These are phyloP conservation scores for Aegilops sharonensis DNA, from an alignment of 176 grass and related monocot species.

Conservation along the genomic window DNA sequence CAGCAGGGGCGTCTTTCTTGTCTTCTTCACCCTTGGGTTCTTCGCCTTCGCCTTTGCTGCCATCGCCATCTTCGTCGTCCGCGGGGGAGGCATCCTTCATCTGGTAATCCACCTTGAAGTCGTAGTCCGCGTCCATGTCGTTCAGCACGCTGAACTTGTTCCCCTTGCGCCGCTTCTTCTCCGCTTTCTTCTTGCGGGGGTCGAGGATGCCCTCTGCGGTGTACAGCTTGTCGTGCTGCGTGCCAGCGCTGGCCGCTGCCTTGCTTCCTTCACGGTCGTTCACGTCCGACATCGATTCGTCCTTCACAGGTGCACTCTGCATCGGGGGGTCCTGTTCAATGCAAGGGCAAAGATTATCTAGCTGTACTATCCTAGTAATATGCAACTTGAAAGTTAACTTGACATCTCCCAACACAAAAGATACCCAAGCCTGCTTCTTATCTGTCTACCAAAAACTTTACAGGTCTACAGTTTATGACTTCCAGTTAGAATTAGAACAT, in stretches of 20 bases:
- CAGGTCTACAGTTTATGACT: neutral
- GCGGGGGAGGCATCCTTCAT: slow-evolving; percentile 38
- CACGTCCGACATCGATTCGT: slow-evolving; percentile 51
- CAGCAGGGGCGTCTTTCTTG: too few relatives aligned
- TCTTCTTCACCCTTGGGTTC: too few relatives aligned
- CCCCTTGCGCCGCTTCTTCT: slow-evolving; percentile 46
- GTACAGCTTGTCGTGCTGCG: slow-evolving; percentile 72
- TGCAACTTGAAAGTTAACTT: neutral
- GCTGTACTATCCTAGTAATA: neutral
- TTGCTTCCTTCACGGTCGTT: slow-evolving; percentile 43
- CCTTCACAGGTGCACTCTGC: neutral
- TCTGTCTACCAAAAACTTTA: neutral
- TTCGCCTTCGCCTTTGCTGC: neutral
- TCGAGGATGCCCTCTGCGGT: slow-evolving; percentile 74
- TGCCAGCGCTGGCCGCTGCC: neutral
- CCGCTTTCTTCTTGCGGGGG: slow-evolving; percentile 62
- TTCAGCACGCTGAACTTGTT: slow-evolving; percentile 36
- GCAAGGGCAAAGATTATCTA: slow-evolving; percentile 24
- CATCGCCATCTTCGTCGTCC: neutral
- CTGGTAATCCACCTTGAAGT: slow-evolving; percentile 53
- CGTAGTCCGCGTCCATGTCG: slow-evolving; percentile 48
- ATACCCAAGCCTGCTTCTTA: neutral
- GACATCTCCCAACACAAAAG: neutral
- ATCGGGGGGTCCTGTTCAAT: slow-evolving; percentile 29
- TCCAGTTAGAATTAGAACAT: neutral